These are phyloP conservation scores for Globisporangium ultimum DNA, from an alignment of 352 stramenopile species.

Conservation along the genomic window DNA sequence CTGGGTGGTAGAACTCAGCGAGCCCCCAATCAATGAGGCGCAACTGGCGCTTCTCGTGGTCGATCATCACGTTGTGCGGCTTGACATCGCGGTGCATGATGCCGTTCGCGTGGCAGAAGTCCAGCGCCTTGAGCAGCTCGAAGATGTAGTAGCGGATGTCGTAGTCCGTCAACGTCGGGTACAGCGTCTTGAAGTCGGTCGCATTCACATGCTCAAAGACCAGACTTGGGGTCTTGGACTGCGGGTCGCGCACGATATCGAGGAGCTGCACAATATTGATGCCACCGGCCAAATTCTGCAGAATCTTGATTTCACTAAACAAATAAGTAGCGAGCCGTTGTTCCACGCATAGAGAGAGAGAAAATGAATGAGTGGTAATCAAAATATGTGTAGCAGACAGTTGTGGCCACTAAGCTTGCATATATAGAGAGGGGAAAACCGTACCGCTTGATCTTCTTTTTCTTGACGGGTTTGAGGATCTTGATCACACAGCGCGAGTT, in stretches of 20 bases:
- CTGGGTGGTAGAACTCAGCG: slow-evolving; percentile 99
- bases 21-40: slow-evolving; percentile 99
- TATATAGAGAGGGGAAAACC: too few relatives aligned
- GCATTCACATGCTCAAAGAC: slow-evolving; percentile 99
- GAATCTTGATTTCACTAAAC: slow-evolving; percentile 97
- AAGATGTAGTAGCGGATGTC: slow-evolving; percentile 99
- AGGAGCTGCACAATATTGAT: slow-evolving; percentile 99
- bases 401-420: too few relatives aligned
- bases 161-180: slow-evolving; percentile 97
- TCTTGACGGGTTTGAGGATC: slow-evolving; percentile 99
- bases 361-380: too few relatives aligned
- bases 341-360: too few relatives aligned
- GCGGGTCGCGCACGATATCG: slow-evolving; percentile 97
- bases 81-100: slow-evolving; percentile 99
- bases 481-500: slow-evolving; percentile 99
- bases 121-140: slow-evolving; percentile 93
- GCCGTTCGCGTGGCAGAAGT: slow-evolving; percentile 99
- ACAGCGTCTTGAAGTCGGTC: slow-evolving; percentile 99
- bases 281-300: slow-evolving; percentile 98
- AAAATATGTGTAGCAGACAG: too few relatives aligned
- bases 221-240: slow-evolving; percentile 98
- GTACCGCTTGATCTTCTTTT: slow-evolving; percentile 99
- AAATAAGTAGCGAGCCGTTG: too few relatives aligned
- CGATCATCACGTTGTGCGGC: slow-evolving; percentile 92
- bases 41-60: too few relatives aligned